Evolutionary conservation across 441 rosid genomes (phyloP), one percentile per base, ranked within the genome.

Genomic region (Dalechampia spathulata): DNA sequence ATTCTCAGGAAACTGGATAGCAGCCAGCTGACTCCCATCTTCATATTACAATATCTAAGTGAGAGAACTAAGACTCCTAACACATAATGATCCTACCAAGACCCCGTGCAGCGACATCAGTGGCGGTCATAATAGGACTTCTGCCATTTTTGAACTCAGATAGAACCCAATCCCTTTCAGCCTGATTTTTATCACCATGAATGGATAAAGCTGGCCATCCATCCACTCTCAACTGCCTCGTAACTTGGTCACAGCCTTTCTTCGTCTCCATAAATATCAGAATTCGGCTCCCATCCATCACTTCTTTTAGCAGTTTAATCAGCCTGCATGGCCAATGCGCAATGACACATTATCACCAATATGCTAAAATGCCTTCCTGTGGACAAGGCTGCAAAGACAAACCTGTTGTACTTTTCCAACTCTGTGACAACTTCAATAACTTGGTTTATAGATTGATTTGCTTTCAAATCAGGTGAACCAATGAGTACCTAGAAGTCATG

Each of bases 71-170:
- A 69, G 75, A 73, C 63, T 74, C 91, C 80, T 77, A 83, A 66
- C 64, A 81, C 77, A 85, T 72, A 72, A 65, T 72, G 70, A 83
- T 76, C 97, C 89, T 90, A 93, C 96, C 97, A 82, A 93, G 96
- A 68, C 99, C 99, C 76, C 97, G 83, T 43, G 97, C 99, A 59
- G 99, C 99, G 63, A 92, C 99, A 71, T 92, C 96, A 69, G 97
- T 93, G 64, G 99, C 99, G 65, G 90, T 93, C 99, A 93, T 89
- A 70, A 93, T 79, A 41, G 90, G 83, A 74, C 81, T 93, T 75
- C 92, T 81, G 77, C 99, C 99, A 67, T 87, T 83, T 73, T 81
- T 93, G 79, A 93, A 93, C 63, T 93, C 97, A 28, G 95, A 80
- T 58, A 93, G 81, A 60, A 93, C 99, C 87, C 99, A 78, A 61